Base-by-base conservation (phyloP, 805 yeast species). In the Lipomyces starkeyi region DNA sequence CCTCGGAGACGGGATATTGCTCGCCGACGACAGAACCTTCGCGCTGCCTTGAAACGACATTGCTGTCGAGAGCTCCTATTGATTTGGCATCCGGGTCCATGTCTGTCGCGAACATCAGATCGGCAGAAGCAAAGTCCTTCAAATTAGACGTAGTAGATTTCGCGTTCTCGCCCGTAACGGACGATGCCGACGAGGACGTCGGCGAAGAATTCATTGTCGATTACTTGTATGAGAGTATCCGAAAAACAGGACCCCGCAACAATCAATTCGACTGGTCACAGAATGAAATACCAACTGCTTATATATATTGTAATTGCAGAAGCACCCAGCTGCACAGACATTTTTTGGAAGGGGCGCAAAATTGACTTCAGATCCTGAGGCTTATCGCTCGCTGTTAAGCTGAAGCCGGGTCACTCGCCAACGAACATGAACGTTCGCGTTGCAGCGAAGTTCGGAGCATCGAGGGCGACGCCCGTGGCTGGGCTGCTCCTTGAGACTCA, bases 11-110 rank as follows among this genome's bases (percentile, higher is more conserved):
- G 27, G 14, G 17, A 40, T 29, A n/a, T n/a, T 34, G 27, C 37
- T 8, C 59, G 11, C 29, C 9, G n/a, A 40, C 37, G 27, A 52
- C 58, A 5, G 58, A 57, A 11, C 57, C 25, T 40, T 57, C 49
- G 27, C 49, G 63, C 53, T 49, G 58, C 2, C 52, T 34, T 20
- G 65, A 58, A 14, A 32, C 53, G n/a, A 34, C 61, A 57, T 47
- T 25, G 27, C 49, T 47, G 22, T 62, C 65, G 7, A 58, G 29
- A 2, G 61, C 52, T 2, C 60, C 61, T n/a, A 62, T 62, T 4
- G 65, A 58, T 34, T 58, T 62, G 29, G 65, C 62, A 14, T 58
- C 65, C 25, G 65, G n/a, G 37, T 62, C 65, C 52, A 52, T 14
- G 47, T 57, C 65, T 17, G 35, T 52, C 13, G 59, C 55, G 25